Evolutionary conservation across 768 basidiomycete species (phyloP).

Genomic region (Tulasnella calospora): DNA sequence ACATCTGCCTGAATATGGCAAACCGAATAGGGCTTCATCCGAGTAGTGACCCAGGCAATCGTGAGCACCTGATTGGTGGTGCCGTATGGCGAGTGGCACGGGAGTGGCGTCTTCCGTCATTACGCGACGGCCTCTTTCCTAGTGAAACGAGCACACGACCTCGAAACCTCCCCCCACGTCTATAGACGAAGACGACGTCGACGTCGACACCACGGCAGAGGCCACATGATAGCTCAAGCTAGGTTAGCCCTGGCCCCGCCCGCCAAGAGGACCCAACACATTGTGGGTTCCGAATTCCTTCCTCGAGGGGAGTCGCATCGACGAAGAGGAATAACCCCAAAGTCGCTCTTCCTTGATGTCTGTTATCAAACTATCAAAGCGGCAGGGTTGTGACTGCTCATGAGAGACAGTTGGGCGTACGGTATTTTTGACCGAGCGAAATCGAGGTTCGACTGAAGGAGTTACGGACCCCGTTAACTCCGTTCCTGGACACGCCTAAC

Average conservation of each 20-base stretch:
- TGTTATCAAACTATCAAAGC: neutral
- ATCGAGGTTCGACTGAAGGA: neutral
- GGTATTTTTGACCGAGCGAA: neutral
- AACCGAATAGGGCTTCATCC: neutral
- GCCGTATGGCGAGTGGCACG: neutral
- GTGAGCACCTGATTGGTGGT: neutral
- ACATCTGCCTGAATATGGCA: neutral
- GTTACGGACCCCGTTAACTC: neutral
- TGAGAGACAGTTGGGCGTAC: neutral
- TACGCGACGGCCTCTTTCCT: neutral
- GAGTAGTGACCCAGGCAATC: neutral
- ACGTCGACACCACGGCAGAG: neutral
- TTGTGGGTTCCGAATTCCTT: neutral
- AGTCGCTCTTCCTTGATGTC: neutral
- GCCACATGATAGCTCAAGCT: neutral
- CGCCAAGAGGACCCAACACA: neutral
- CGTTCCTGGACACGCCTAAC: neutral
- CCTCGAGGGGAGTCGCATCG: neutral
- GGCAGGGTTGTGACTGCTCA: neutral
- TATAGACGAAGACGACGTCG: neutral
- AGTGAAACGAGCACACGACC: slow-evolving; percentile 3
- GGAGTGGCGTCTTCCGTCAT: neutral
- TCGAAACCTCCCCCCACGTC: neutral
- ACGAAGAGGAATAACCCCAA: neutral
- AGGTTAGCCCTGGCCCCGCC: neutral